Evolutionary conservation across 805 yeast genomes (phyloP).

Genomic region (Brettanomyces naardenensis): DNA sequence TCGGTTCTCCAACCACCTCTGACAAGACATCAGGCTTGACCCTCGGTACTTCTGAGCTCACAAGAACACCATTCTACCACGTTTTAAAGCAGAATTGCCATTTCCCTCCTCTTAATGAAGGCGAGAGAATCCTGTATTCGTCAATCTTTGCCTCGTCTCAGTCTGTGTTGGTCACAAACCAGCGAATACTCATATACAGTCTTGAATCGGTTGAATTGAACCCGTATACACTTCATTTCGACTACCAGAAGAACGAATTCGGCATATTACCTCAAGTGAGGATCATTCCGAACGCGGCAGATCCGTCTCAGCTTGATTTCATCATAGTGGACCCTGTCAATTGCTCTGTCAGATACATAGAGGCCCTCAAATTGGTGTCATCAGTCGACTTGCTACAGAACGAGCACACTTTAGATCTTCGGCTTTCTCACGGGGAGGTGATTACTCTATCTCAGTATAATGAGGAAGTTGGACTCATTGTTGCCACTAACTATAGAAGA

Average conservation of each 20-base stretch:
- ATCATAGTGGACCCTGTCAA: constrained; percentile 51
- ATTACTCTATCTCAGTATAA: constrained; percentile 50
- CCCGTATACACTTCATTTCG: constrained; percentile 52
- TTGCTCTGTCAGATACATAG: constrained; percentile 63
- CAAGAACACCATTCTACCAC: neutral
- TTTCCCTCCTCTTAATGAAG: constrained; percentile 36
- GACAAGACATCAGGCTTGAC: too few species aligned
- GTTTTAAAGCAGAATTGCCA: neutral
- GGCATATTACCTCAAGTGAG: constrained; percentile 43
- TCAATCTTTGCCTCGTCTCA: constrained; percentile 15
- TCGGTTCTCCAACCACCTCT: too few species aligned
- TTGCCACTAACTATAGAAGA: constrained; percentile 65
- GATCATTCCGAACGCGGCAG: constrained; percentile 51
- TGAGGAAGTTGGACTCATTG: constrained; percentile 67
- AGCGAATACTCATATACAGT: constrained; percentile 58
- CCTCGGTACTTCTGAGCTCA: too few species aligned
- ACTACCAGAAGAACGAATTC: constrained; percentile 23
- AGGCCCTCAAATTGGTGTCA: constrained; percentile 64
- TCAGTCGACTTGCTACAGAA: constrained; percentile 34
- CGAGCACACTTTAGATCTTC: constrained; percentile 29
- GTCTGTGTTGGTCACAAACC: constrained; percentile 31
- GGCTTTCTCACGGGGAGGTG: constrained; percentile 43
- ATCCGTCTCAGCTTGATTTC: constrained; percentile 54
- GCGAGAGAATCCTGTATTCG: constrained; percentile 14
- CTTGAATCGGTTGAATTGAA: constrained; percentile 52